Base-by-base conservation (phyloP, 495 filamentous ascomycete species). In the Astrothelium subdiscretum region DNA sequence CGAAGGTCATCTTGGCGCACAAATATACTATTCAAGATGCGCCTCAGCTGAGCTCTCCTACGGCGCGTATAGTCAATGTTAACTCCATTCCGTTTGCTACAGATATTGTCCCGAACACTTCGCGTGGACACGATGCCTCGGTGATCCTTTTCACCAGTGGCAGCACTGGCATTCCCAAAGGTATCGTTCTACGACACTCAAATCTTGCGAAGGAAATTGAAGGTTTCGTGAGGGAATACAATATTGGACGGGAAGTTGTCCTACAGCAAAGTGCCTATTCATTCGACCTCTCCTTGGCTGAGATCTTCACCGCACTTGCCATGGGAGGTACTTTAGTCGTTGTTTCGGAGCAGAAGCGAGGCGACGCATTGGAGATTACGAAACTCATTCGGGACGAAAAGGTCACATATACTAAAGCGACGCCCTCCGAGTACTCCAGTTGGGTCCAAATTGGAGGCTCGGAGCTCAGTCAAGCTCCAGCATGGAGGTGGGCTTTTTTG, bases 181-280 rank as follows among this genome's bases (percentile, higher is more conserved):
- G 64, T 11, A 61, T 66, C 10, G 13, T 43, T n/a, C 15, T 66
- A 5, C 32, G 20, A 20, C 61, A 66, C 31, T 75, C 2, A 66
- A 66, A n/a, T 42, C 15, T 54, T 3, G 5, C 5, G 10, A 54
- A 54, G 2, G 48, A 54, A 20, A 54, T 54, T 2, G 48, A 54
- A 29, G 48, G 48, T 8, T 54, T 8, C 29, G 15, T 29, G 6
- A 54, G 15, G 24, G 5, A 3, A 10, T 54, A 15, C 5, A 54
- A 29, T 8, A 26, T 54, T 29, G 48, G 48, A 27, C 5, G 5
- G 3, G 48, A 54, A 54, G n/a, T 3, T 71, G 67, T 76, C 0
- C 62, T 80, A 1, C 77, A 80, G 32, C 79, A 81, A 43, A 79
- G 75, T 15, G 67, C 77, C 0, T 71, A 70, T 32, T 66, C 64